Base-by-base conservation (phyloP, 805 yeast species). In the Kodamaea nitidulidarum region DNA sequence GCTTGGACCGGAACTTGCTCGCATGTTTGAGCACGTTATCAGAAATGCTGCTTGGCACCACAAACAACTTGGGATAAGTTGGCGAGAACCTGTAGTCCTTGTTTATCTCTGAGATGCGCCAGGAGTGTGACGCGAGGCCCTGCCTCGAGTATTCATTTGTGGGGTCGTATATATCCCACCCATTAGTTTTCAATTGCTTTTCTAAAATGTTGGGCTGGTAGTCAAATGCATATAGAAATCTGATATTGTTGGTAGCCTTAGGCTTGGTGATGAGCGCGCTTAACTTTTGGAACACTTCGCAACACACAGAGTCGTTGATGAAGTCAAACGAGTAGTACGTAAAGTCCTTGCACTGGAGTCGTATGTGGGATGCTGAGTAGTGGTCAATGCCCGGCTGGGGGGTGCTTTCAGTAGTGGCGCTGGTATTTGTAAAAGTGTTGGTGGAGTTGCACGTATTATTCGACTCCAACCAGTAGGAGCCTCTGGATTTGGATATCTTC, bases 11-110 rank as follows among this genome's bases (percentile, higher is more conserved):
- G 57, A 78, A 93, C 51, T 83, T 84, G 4, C 84, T 81, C 0
- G 96, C 95, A 56, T 93, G 91, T 37, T 76, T 75, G 36, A 93
- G 60, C 8, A 90, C 84, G 29, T 81, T 81, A 55, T 93, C 97
- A 1, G 95, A 81, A 2, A 90, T 78, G 2, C 76, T 58, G n/a
- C 64, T 60, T 0, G 98, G 98, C 1, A 90, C 83, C 4, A 86
- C 71, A 1, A 88, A 51, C 4, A 55, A 36, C 1, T 69, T 57
- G 0, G 98, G 96, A 53, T 93, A 93, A 0, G 95, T 78, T 3
- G 80, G 71, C 49, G 91, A 80, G 38, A 88, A 71, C 31, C 70
- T 70, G 55, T 83, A 87, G 25, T 78, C 73, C 21, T 62, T 55
- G 56, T 93, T 93, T 11, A 88, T 60, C 1, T 49, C 48, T 0